Conservation (phyloP, 1,284 basidiomycete genomes). For the Puccinia coronata region DNA sequence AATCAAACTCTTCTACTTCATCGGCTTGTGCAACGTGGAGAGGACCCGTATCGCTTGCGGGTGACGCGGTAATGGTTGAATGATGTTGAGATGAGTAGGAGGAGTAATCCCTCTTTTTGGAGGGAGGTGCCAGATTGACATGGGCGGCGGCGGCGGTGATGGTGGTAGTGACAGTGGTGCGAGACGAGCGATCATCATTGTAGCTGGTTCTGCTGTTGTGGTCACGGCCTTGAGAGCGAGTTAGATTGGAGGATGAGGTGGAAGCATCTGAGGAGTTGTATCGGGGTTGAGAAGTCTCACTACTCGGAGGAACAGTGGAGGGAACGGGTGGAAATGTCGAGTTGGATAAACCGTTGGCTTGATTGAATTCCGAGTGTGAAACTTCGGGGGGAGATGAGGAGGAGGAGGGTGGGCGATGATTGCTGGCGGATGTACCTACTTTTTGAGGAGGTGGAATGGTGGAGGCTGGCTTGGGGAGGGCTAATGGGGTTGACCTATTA, state of each 20-base stretch:
- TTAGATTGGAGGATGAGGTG: conserved; percentile 18
- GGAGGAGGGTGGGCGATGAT: conserved; percentile 2
- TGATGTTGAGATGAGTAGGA: conserved; percentile 18
- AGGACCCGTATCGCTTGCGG: conserved; percentile 32
- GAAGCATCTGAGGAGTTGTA: conserved; percentile 16
- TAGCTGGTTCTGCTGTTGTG: neutral
- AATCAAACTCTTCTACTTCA: conserved; percentile 48
- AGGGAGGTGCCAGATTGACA: conserved; percentile 2
- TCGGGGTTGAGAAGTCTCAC: conserved; percentile 16
- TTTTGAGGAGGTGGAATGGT: conserved; percentile 15
- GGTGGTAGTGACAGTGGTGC: neutral
- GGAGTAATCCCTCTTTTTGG: conserved; percentile 26
- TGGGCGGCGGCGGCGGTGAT: neutral
- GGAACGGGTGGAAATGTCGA: neutral
- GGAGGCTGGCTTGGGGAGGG: conserved; percentile 20
- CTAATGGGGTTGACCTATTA: neutral
- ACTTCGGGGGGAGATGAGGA: conserved; percentile 8
- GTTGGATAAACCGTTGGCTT: neutral
- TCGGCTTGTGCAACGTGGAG: conserved; percentile 43
- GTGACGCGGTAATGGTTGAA: conserved; percentile 29
- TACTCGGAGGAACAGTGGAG: conserved; percentile 11
- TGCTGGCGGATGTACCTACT: neutral
- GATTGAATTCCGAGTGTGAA: neutral
- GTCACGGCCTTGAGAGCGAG: conserved; percentile 21
- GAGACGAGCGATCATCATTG: neutral